These are phyloP conservation scores for Datisca glomerata DNA, from an alignment of 306 rosid genomes.

Conservation along the genomic window DNA sequence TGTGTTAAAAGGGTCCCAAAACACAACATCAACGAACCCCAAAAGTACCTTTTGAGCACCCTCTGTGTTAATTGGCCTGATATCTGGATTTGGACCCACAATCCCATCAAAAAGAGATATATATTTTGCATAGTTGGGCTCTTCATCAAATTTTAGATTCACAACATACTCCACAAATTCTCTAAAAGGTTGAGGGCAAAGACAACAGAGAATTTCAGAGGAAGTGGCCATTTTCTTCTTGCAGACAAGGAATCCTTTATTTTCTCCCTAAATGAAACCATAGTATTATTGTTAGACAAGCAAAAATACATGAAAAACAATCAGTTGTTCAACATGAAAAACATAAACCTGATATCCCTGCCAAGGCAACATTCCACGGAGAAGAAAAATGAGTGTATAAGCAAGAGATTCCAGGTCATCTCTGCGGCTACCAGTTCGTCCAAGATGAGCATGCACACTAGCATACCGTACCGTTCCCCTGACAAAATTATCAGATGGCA, in stretches of 20 bases:
- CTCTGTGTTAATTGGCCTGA: conserved; percentile 74
- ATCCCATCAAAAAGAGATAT: conserved; percentile 75
- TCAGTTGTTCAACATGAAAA: conserved; percentile 1
- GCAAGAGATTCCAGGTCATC: conserved; percentile 95
- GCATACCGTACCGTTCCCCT: conserved; percentile 89
- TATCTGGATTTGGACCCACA: conserved; percentile 75
- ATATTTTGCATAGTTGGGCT: conserved; percentile 78
- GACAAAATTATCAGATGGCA: conserved; percentile 8
- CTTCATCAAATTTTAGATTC: conserved; percentile 78
- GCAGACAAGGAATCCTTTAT: conserved; percentile 78
- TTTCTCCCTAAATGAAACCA: conserved; percentile 48
- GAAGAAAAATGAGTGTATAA: conserved; percentile 76
- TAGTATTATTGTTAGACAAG: background rate
- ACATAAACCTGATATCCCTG: conserved; percentile 76
- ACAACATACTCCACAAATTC: conserved; percentile 68
- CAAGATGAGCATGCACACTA: conserved; percentile 90
- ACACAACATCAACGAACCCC: too few species aligned
- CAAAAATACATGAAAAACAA: too few species aligned
- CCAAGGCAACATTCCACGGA: conserved; percentile 87
- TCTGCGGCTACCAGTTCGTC: conserved; percentile 83
- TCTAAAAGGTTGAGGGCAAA: conserved; percentile 79
- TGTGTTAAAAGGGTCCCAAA: too few species aligned
- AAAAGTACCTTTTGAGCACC: conserved; percentile 66
- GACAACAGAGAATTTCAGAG: conserved; percentile 55
- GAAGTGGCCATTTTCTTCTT: conserved; percentile 82